Conservation (phyloP, 805 yeast species). For the Candida easanensis region DNA sequence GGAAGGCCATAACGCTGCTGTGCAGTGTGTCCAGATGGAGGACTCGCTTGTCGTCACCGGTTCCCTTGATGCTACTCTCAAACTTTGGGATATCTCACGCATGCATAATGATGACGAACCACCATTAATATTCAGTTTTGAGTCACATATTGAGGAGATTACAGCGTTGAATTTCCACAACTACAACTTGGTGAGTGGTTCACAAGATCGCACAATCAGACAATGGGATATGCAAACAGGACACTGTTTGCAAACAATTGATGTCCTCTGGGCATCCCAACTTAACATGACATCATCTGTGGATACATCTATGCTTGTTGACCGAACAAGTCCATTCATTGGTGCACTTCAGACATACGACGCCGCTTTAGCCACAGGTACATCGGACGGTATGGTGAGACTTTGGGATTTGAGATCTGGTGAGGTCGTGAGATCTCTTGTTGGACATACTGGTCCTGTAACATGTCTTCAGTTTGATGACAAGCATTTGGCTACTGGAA, state of each 20-base stretch:
- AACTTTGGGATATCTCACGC: slow-evolving; percentile 53
- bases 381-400: slow-evolving; percentile 71
- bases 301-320: slow-evolving; percentile 14
- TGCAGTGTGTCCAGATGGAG: slow-evolving; percentile 57
- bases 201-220: slow-evolving; percentile 67
- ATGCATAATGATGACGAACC: slow-evolving; percentile 26
- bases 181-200: slow-evolving; percentile 60
- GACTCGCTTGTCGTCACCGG: slow-evolving; percentile 51
- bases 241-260: slow-evolving; percentile 66
- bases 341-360: slow-evolving; percentile 71
- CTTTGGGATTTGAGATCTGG: slow-evolving; percentile 77
- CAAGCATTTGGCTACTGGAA: slow-evolving; percentile 59
- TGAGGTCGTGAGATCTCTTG: slow-evolving; percentile 55
- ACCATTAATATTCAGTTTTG: slow-evolving; percentile 48
- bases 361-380: slow-evolving; percentile 77
- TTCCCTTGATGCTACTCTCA: slow-evolving; percentile 59
- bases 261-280: slow-evolving; percentile 58
- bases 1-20: slow-evolving; percentile 60
- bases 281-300: slow-evolving; percentile 17
- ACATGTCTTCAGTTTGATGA: slow-evolving; percentile 69
- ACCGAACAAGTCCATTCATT: slow-evolving; percentile 40
- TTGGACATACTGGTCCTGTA: slow-evolving; percentile 70
- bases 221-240: slow-evolving; percentile 75
- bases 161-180: slow-evolving; percentile 58
- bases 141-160: slow-evolving; percentile 64